Base-by-base conservation (phyloP, 108 stramenopile species). In the Nitzschia palea region DNA sequence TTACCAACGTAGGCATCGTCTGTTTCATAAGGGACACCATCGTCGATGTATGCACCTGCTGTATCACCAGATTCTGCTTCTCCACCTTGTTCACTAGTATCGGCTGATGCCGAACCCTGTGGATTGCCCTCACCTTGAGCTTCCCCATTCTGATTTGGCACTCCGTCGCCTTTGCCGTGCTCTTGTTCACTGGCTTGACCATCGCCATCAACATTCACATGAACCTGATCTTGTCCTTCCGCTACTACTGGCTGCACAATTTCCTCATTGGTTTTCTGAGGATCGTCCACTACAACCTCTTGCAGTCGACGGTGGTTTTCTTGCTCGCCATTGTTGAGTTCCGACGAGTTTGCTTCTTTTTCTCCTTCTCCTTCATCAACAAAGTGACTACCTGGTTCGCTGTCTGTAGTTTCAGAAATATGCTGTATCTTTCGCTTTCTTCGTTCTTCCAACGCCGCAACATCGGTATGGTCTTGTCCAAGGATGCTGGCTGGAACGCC, bases 401-500 rank as follows among this genome's bases (percentile, higher is more conserved):
- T 51, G 3, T 29, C 63, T 2, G 37, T 42, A 18, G 23, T 17
- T 25, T 34, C 25, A 1, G 22, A 4, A 26, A 22, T 18, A 50
- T 65, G 22, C 27, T 55, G 22, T 12, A 60, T 31, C 29, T 53
- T 42, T 5, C 74, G 77, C 36, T 56, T 76, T 29, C 84, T 80
- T 56, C 86, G 57, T 23, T 89, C 62, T 27, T 70, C 76, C 62
- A 92, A 63, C 22, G 65, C 55, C 44, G 67, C 55, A 14, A 82
- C 71, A 28, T 79, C 61, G 26, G 82, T 74, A 5, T 70, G 30
- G 45, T 84, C 79, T 79, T 87, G 88, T 30, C 71, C 69, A 25
- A 92, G 52, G 0, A 89, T 71, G 72, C 86, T 75, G 27, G 80
- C 91, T 26, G 84, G 66, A 18, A 89, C 73, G 0, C 82, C 91